Evolutionary conservation across 1,284 basidiomycete species (phyloP), one percentile per base, ranked within the genome.

Genomic region (Rugosomyces carneus): DNA sequence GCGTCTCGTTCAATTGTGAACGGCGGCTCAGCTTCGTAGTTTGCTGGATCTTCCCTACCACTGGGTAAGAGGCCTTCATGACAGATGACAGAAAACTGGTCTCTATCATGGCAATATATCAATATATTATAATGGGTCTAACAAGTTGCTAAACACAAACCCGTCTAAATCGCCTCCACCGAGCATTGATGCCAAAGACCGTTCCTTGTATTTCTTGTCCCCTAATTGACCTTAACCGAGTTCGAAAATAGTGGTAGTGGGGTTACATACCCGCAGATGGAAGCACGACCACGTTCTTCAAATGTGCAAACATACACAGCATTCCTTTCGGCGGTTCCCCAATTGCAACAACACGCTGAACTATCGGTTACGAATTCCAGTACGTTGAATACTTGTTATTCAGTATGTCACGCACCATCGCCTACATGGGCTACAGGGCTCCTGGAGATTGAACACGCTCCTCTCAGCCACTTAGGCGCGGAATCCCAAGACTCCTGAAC

Each of bases 161-260:
- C 83, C 84, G 52, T 89, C 85, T 32, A 89, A 66, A 64, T 89
- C 84, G 0, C 85, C 86, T 31, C 85, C 85, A 15, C 75, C 81
- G 16, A 89, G 67, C 53, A 73, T 78, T 5, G 82, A 84, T 13
- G 86, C 74, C 40, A 88, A 57, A 1, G 85, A 81, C 40, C 82
- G 74, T 3, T 23, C 21, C 21, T 23, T 23, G 21, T 23, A 23
- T 23, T 23, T 23, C 3, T 23, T 23, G 1, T 57, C 50, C 2
- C 84, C 83, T 87, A 50, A 16, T 40, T 3, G 21, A 36, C 37
- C 15, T 41, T 15, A 40, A 23, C 5, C 35, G 23, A 24, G 19
- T 20, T 45, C 21, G 11, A 21, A 21, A 37, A 13, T 26, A 1
- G 16, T 5, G 11, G 21, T 24, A 7, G 20, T n/a, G 24, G 27